Evolutionary conservation across 192 early-diverging fungal genomes (phyloP).

Genomic region (Chytriomyces sp.): DNA sequence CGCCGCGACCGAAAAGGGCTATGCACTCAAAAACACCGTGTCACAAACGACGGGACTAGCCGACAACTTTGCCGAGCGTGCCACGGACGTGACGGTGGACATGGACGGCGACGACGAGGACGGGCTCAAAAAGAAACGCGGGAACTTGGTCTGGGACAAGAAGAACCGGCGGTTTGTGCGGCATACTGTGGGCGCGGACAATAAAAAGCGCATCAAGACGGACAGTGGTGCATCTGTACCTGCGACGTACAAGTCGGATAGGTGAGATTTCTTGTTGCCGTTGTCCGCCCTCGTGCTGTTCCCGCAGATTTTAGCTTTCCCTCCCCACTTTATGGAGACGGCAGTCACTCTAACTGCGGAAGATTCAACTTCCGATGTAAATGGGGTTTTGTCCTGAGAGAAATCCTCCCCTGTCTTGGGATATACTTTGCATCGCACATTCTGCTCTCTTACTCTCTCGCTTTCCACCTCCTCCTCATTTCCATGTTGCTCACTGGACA

Average conservation of each 20-base stretch:
- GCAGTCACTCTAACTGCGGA: slow-evolving; percentile 31
- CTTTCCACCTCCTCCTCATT: background rate
- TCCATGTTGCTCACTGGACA: background rate
- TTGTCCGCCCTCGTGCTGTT: background rate
- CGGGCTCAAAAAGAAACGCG: slow-evolving; percentile 56
- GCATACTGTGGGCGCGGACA: slow-evolving; percentile 84
- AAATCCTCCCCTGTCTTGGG: background rate
- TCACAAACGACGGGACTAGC: slow-evolving; percentile 56
- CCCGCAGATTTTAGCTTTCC: slow-evolving; percentile 32
- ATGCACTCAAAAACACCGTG: slow-evolving; percentile 42
- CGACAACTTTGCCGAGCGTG: slow-evolving; percentile 77
- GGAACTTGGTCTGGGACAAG: slow-evolving; percentile 83
- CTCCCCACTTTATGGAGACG: slow-evolving; percentile 8
- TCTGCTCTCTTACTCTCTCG: background rate
- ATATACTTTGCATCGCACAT: background rate
- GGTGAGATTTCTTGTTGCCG: slow-evolving; percentile 41
- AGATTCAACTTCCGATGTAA: background rate
- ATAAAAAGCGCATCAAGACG: slow-evolving; percentile 91
- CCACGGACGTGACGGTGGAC: slow-evolving; percentile 70
- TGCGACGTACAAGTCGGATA: slow-evolving; percentile 83
- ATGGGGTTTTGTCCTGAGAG: background rate
- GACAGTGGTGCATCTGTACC: slow-evolving; percentile 90
- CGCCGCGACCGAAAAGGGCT: slow-evolving; percentile 87
- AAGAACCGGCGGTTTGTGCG: slow-evolving; percentile 94
- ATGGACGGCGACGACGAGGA: slow-evolving; percentile 81